Conservation (phyloP, 768 basidiomycete genomes). For the Rhizopogon vulgaris region DNA sequence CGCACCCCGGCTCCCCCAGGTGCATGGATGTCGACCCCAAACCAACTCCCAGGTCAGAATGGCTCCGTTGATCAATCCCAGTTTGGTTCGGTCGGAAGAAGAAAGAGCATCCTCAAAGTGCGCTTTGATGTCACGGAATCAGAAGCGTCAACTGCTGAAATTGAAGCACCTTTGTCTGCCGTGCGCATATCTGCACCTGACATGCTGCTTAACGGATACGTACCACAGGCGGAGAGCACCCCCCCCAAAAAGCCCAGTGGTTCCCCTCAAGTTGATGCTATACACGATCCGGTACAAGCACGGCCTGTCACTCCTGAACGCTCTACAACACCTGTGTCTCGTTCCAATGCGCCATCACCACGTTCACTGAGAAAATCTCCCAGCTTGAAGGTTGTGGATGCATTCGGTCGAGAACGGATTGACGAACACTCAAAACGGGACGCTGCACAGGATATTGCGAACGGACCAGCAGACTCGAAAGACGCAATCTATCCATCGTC, state of each 20-base stretch:
- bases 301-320: conserved; percentile 18
- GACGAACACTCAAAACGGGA: conserved; percentile 7
- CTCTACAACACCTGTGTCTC: conserved; percentile 18
- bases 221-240: neutral
- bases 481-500: conserved; percentile 7
- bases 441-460: neutral
- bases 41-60: conserved; percentile 16
- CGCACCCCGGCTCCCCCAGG: conserved; percentile 69
- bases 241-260: neutral
- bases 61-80: conserved; percentile 21
- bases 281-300: neutral
- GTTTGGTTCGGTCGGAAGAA: conserved; percentile 28
- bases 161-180: conserved; percentile 21
- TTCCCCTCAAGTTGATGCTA: conserved; percentile 6
- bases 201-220: neutral
- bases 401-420: conserved; percentile 50
- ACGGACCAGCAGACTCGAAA: conserved; percentile 15
- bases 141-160: conserved; percentile 26
- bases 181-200: conserved; percentile 9
- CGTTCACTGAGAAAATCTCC: conserved; percentile 41
- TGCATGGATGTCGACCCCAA: conserved; percentile 59
- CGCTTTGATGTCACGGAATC: conserved; percentile 54
- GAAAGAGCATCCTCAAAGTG: conserved; percentile 63
- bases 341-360: conserved; percentile 18
- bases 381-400: conserved; percentile 63